phyloP scores from a whole-genome alignment of 2,329 filamentous ascomycete species.

The Orbilia oligospora region DNA sequence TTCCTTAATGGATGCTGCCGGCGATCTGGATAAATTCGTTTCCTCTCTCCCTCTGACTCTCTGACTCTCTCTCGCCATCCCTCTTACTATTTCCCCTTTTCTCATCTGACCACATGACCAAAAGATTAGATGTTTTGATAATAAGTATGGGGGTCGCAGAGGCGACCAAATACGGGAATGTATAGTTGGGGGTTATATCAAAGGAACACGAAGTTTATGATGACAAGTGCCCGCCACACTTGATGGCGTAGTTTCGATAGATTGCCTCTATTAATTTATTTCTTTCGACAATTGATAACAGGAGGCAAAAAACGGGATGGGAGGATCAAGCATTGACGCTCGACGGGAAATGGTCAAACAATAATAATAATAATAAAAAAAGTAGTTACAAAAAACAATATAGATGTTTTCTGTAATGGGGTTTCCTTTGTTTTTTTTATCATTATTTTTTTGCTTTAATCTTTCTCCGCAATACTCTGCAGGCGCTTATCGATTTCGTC shows the following conservation, averaged over 20 bases:
- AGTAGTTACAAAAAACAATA: conserved; percentile 26
- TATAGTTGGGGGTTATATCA: conserved; percentile 20
- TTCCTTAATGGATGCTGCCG: conserved; percentile 33
- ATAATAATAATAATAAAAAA: too few relatives aligned
- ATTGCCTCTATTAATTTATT: conserved; percentile 35
- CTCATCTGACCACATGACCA: conserved; percentile 60
- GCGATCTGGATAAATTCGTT: conserved; percentile 53
- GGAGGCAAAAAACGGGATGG: conserved; percentile 15
- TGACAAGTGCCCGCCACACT: conserved; percentile 27
- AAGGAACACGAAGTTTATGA: conserved; percentile 13
- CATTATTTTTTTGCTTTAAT: conserved; percentile 72
- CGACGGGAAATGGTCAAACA: background rate
- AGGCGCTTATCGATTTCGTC: conserved; percentile 98
- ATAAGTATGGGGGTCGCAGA: conserved; percentile 11
- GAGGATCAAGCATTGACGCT: conserved; percentile 7
- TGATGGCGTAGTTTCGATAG: conserved; percentile 25
- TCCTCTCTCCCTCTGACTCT: background rate
- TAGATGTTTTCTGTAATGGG: background rate
- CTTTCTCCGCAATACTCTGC: conserved; percentile 98
- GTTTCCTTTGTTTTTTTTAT: too few relatives aligned
- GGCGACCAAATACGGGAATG: conserved; percentile 28
- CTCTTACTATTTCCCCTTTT: conserved; percentile 23
- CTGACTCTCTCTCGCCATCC: background rate
- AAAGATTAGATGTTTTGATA: conserved; percentile 43
- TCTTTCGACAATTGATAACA: conserved; percentile 29